Conservation (phyloP, 2,329 filamentous ascomycete genomes). For the Elsinoe arachidis region DNA sequence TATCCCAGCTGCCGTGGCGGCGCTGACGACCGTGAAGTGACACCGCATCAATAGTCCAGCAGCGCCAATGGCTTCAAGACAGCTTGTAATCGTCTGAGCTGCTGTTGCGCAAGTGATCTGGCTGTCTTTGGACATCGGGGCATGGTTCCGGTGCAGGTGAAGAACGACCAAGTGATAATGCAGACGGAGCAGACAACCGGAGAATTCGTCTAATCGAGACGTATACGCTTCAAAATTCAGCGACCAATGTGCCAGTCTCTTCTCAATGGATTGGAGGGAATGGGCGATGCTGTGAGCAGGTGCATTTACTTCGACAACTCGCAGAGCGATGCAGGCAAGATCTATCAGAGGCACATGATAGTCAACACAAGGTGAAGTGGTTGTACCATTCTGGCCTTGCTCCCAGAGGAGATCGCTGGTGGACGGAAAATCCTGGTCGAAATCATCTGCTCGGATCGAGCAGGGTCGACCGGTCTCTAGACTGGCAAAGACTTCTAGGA, state of each 20-base stretch:
- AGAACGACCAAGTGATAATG: slow-evolving; percentile 10
- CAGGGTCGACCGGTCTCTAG: slow-evolving; percentile 6
- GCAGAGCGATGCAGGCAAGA: neutral
- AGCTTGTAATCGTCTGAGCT: slow-evolving; percentile 1
- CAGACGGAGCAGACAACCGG: neutral
- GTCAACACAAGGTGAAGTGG: neutral
- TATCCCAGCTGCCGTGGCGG: slow-evolving; percentile 3
- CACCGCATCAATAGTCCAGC: neutral
- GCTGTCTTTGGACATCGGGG: neutral
- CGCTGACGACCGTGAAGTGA: slow-evolving; percentile 6
- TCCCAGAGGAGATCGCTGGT: neutral
- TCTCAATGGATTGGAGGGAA: neutral
- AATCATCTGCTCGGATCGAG: neutral
- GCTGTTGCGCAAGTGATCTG: neutral
- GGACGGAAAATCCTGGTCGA: neutral
- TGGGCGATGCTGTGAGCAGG: neutral
- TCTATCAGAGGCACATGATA: neutral
- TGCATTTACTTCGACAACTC: neutral
- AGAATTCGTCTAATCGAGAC: neutral
- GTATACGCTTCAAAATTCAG: neutral
- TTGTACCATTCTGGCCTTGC: too few relatives aligned
- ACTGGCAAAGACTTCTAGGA: neutral
- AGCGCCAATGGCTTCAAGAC: neutral
- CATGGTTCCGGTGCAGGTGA: neutral
- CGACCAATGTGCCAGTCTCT: neutral